A percentile compares a stretch with the other conserved stretches of the same genome.
These are phyloP conservation scores for Wallacemonas sp. DNA, from an alignment of 208 protist genomes.

Conservation along the genomic window DNA sequence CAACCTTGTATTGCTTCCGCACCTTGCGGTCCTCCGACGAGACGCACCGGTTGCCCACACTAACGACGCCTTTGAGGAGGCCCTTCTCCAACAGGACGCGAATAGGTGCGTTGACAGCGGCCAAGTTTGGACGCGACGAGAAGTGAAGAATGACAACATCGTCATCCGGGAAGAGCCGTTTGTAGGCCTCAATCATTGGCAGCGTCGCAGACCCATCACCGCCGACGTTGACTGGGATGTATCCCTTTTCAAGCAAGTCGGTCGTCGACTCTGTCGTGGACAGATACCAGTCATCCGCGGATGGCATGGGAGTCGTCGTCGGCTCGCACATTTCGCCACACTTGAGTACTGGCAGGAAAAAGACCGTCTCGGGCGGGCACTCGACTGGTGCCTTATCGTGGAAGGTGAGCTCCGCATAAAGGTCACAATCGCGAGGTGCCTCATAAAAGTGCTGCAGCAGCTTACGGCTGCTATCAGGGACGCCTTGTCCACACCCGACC, in stretches of 20 bases:
- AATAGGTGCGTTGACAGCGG: constrained; percentile 36
- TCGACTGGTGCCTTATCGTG: constrained; percentile 72
- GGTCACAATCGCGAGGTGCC: constrained; percentile 64
- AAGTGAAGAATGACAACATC: constrained; percentile 84
- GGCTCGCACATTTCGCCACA: constrained; percentile 61
- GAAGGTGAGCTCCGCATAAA: constrained; percentile 78
- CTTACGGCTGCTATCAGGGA: constrained; percentile 25
- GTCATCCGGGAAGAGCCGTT: constrained; percentile 66
- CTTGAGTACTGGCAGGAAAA: constrained; percentile 76
- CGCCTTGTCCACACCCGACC: constrained; percentile 54
- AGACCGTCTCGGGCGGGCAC: constrained; percentile 74
- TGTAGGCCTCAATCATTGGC: constrained; percentile 81
- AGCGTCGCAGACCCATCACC: constrained; percentile 74
- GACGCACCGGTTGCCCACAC: constrained; percentile 76
- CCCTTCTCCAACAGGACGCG: constrained; percentile 72
- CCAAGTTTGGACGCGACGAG: constrained; percentile 48
- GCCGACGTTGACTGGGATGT: constrained; percentile 72
- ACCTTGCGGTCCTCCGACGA: constrained; percentile 62
- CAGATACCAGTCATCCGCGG: constrained; percentile 71
- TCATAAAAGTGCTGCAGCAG: constrained; percentile 62
- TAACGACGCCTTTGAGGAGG: constrained; percentile 75
- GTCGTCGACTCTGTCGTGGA: constrained; percentile 52
- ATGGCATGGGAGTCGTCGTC: background rate
- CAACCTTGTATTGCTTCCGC: constrained; percentile 75
- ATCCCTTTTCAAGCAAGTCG: constrained; percentile 80